These are phyloP conservation scores for Aspergillus versicolor DNA, from an alignment of 2,329 filamentous ascomycete genomes.

Conservation along the genomic window DNA sequence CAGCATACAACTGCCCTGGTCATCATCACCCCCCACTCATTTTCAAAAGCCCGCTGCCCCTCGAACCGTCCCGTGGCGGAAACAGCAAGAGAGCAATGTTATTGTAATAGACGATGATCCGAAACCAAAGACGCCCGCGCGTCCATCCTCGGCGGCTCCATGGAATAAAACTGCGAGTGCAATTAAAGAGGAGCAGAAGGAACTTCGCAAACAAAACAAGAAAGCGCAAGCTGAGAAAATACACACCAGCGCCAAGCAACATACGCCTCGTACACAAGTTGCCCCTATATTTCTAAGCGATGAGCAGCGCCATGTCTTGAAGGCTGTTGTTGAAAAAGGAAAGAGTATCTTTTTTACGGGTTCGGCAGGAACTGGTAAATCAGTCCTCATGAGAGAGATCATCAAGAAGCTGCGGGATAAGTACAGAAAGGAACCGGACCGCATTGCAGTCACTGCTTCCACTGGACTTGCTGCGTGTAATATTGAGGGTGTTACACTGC, in stretches of 20 bases:
- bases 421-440: conserved; percentile 72
- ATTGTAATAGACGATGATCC: conserved; percentile 24
- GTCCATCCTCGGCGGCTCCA: conserved; percentile 46
- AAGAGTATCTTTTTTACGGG: conserved; percentile 98
- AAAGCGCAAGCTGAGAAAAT: conserved; percentile 49
- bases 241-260: conserved; percentile 41
- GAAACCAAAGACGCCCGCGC: conserved; percentile 45
- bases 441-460: conserved; percentile 89
- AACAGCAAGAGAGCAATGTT: conserved; percentile 33
- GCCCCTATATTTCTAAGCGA: conserved; percentile 71
- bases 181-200: conserved; percentile 75
- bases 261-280: conserved; percentile 36
- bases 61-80: conserved; percentile 63
- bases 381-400: conserved; percentile 88
- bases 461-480: conserved; percentile 96
- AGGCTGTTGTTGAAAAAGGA: conserved; percentile 74
- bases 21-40: conserved; percentile 55
- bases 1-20: conserved; percentile 68
- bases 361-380: conserved; percentile 94
- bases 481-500: conserved; percentile 90
- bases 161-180: conserved; percentile 76
- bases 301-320: conserved; percentile 81
- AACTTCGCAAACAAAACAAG: conserved; percentile 61
- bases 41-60: conserved; percentile 54
- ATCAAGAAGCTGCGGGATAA: conserved; percentile 79